Evolutionary conservation across 139 green algal genomes (phyloP).

Genomic region (Desmodesmus armatus): DNA sequence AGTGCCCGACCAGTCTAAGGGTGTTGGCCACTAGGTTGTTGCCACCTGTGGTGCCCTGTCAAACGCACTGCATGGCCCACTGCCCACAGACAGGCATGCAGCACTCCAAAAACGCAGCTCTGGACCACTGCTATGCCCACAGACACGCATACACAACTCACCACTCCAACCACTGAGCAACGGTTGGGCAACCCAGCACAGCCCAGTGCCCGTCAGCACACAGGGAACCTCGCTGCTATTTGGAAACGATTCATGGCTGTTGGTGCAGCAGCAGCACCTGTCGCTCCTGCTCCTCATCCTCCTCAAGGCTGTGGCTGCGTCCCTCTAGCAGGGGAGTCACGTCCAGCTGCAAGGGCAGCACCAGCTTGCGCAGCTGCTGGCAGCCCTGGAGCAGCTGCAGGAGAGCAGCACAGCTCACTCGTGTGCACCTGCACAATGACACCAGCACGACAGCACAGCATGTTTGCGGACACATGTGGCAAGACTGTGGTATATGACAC

Average conservation of each 20-base stretch:
- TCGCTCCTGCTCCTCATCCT: constrained; percentile 23
- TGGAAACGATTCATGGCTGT: too few species aligned
- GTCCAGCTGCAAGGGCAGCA: constrained; percentile 20
- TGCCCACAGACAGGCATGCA: background rate
- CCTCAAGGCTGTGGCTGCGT: constrained; percentile 10
- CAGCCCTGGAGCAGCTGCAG: constrained; percentile 11
- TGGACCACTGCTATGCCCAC: background rate
- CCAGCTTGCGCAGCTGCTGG: constrained; percentile 2
- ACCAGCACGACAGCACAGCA: background rate
- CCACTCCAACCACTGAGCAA: background rate
- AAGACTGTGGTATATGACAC: background rate
- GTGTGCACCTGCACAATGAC: constrained; percentile 7
- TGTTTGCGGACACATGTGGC: background rate
- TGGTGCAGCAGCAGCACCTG: constrained; percentile 2
- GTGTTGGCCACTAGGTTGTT: too few species aligned
- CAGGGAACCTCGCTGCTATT: background rate
- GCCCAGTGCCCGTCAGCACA: too few species aligned
- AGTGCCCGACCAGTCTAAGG: too few species aligned
- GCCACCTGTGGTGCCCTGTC: too few species aligned
- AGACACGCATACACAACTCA: background rate
- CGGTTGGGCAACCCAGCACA: too few species aligned
- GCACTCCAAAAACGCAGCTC: background rate
- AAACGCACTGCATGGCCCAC: background rate
- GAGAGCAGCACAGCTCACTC: constrained; percentile 14
- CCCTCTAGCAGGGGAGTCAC: constrained; percentile 4